Base-by-base conservation (phyloP, 2,329 filamentous ascomycete genomes). In the Stagonosporopsis cucurbitacearum region DNA sequence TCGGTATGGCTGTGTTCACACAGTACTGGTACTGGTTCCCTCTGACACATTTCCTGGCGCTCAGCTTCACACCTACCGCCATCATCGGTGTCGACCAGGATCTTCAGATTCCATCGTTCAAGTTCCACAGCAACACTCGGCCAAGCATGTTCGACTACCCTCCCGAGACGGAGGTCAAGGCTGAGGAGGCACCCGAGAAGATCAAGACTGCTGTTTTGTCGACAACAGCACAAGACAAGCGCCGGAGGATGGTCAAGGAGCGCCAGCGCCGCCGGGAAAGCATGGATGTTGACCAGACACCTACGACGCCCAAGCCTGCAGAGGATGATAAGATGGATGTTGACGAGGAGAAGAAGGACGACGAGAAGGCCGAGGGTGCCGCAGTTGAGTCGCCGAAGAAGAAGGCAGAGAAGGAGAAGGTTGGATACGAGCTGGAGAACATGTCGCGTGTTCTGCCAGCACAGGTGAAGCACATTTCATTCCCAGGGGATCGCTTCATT, bases 11-110 rank as follows among this genome's bases (percentile, higher is more conserved):
- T 25, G 90, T 99, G 50, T 99, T 99, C 79, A 96, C 93, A 8
- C 95, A 99, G 76, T 99, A 99, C 81, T 99, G 95, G 95, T 99
- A 99, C 81, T 99, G 95, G 95, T 99, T 99, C 86, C 95, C 95
- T 57, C 89, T 98, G 69, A 96, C 95, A 26, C 95, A 99, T 78
- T 99, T 99, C 86, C 77, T 99, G 54, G 96, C 94, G 0, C 83
- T 99, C 59, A 93, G 92, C 70, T 98, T 99, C 79, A 92, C 91
- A n/a, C 95, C 95, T 1, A 99, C 96, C 1, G 90, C 95, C 1
- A 90, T 99, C 71, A 97, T 98, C 67, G 94, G 91, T 57, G 86
- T 99, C 23, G 93, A 99, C 73, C 89, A 96, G 71, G 91, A 97
- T 71, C 84, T 99, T 13, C 92, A 97, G 69, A 92, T 96, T 50